Conservation (phyloP, 768 basidiomycete genomes). For the Rhodotorula toruloides region DNA sequence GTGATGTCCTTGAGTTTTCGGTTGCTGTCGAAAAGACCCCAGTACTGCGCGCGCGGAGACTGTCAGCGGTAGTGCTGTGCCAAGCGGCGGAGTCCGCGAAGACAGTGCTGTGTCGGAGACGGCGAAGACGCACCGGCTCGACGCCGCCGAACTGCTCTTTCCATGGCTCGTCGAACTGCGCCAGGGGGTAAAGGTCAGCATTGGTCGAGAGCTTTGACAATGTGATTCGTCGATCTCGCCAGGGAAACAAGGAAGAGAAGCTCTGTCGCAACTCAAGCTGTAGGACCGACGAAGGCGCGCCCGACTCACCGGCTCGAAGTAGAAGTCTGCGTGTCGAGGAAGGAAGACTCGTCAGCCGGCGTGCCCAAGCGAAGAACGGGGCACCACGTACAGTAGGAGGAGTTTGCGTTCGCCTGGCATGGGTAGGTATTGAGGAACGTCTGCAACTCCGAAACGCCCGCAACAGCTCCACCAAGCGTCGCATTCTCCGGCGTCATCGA, state of each 20-base stretch:
- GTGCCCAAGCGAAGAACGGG: background rate
- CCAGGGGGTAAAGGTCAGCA: background rate
- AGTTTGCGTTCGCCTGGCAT: constrained; percentile 75
- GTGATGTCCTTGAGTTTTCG: constrained; percentile 63
- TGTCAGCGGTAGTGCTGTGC: constrained; percentile 48
- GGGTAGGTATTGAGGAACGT: constrained; percentile 79
- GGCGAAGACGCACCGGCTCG: background rate
- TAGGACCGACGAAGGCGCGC: no score
- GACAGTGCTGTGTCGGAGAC: no score
- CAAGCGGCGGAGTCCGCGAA: no score
- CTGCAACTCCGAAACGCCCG: constrained; percentile 48
- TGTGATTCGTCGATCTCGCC: constrained; percentile 41
- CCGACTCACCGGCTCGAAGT: background rate
- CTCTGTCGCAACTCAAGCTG: no score
- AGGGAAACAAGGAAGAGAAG: constrained; percentile 13
- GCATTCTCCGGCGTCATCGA: constrained; percentile 40
- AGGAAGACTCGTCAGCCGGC: background rate
- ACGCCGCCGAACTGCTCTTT: constrained; percentile 31
- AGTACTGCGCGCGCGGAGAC: constrained; percentile 50
- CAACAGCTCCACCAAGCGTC: constrained; percentile 28
- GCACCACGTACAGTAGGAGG: constrained; percentile 41
- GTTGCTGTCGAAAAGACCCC: constrained; percentile 64
- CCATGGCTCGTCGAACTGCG: constrained; percentile 26
- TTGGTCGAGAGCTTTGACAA: no score
- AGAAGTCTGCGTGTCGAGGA: background rate